A percentile compares a stretch with the other conserved stretches of the same genome.
Evolutionary conservation across 108 stramenopile genomes (phyloP).

Genomic region (Fragilaria crotonensis): DNA sequence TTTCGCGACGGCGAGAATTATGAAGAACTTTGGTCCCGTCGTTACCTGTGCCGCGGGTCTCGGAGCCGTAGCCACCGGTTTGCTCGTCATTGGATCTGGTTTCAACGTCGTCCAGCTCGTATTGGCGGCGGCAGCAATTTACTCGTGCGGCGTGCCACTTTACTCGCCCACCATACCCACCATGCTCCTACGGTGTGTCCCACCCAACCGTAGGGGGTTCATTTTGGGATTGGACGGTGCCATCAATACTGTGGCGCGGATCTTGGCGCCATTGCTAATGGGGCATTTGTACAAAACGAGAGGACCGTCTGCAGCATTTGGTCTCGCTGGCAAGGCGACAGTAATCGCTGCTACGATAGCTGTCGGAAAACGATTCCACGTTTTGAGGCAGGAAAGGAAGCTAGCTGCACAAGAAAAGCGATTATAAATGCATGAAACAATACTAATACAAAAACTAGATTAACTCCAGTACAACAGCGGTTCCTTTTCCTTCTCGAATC

Average conservation of each 20-base stretch:
- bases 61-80: slow-evolving; percentile 42
- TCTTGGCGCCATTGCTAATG: slow-evolving; percentile 52
- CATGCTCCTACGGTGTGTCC: slow-evolving; percentile 72
- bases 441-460: too few species aligned
- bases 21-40: slow-evolving; percentile 50
- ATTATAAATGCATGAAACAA: too few species aligned
- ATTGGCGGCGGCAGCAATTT: slow-evolving; percentile 50
- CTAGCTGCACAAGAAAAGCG: background rate
- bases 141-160: slow-evolving; percentile 65
- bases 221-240: slow-evolving; percentile 72
- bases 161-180: slow-evolving; percentile 75
- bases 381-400: slow-evolving; percentile 19
- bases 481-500: too few species aligned
- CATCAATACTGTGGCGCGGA: slow-evolving; percentile 59
- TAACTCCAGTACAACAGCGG: too few species aligned
- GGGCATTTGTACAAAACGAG: slow-evolving; percentile 48
- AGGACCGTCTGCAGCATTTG: slow-evolving; percentile 55
- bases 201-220: slow-evolving; percentile 47
- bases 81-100: slow-evolving; percentile 33
- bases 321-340: slow-evolving; percentile 37
- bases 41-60: slow-evolving; percentile 54
- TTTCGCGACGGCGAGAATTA: slow-evolving; percentile 28
- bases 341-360: slow-evolving; percentile 33
- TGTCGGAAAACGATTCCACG: slow-evolving; percentile 48
- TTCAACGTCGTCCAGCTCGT: slow-evolving; percentile 12